Conservation (phyloP, 1,139 yeast genomes). For the Suhomyces bribrorum region DNA sequence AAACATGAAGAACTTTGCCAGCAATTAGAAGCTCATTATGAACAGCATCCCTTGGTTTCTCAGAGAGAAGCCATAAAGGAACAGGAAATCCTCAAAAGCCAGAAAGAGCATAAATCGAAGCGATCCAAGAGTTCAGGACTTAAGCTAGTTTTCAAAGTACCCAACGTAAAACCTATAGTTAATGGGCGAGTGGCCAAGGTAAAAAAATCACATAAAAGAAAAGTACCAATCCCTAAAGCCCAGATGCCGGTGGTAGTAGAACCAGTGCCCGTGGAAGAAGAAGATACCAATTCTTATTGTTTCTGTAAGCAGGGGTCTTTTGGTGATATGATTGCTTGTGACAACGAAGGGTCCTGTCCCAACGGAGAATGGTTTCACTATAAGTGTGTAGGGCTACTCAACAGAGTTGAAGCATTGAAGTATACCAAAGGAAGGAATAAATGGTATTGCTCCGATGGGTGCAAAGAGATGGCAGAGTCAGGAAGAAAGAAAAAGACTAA, state of each 20-base stretch:
- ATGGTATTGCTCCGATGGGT: constrained; percentile 46
- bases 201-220: neutral
- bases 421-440: constrained; percentile 37
- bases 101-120: constrained; percentile 4
- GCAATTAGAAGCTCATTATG: constrained; percentile 39
- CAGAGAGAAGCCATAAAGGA: constrained; percentile 44
- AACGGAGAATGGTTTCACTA: constrained; percentile 55
- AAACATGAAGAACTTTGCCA: constrained; percentile 27
- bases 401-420: constrained; percentile 42
- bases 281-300: constrained; percentile 34
- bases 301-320: constrained; percentile 48
- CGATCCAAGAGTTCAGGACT: constrained; percentile 8
- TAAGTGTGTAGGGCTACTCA: constrained; percentile 47
- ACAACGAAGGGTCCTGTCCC: constrained; percentile 41
- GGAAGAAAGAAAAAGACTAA: constrained; percentile 14
- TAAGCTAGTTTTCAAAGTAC: constrained; percentile 14
- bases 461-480: constrained; percentile 25
- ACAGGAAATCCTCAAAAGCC: constrained; percentile 18
- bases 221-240: constrained; percentile 1
- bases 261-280: constrained; percentile 4
- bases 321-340: constrained; percentile 53
- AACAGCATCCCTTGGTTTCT: constrained; percentile 37
- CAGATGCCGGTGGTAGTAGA: neutral
- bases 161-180: constrained; percentile 1
- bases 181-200: constrained; percentile 2